Evolutionary conservation across 2,329 filamentous ascomycete species (phyloP).

Genomic region (Drechmeria coniospora): DNA sequence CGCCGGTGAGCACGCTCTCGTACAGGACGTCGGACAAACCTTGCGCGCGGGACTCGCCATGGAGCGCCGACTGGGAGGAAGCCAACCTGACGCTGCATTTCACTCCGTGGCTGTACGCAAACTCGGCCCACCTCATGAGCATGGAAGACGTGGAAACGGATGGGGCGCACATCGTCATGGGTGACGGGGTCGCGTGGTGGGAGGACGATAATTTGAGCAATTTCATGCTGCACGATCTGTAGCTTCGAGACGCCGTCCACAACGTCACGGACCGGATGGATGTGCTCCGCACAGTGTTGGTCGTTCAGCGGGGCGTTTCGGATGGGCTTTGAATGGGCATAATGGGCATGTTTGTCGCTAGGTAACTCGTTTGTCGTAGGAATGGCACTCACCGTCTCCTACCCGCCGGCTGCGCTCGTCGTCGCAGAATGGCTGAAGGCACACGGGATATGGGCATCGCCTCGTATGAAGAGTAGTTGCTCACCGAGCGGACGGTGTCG

Average conservation of each 20-base stretch:
- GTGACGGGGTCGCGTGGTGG: slow-evolving; percentile 22
- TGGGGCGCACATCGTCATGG: slow-evolving; percentile 12
- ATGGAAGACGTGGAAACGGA: slow-evolving; percentile 20
- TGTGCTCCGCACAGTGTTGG: no score
- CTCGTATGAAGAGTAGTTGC: no score
- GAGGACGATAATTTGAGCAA: slow-evolving; percentile 23
- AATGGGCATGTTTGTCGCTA: no score
- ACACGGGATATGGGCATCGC: no score
- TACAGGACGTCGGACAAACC: slow-evolving; percentile 14
- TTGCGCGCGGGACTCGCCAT: slow-evolving; percentile 9
- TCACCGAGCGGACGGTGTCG: no score
- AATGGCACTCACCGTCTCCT: no score
- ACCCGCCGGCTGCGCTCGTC: no score
- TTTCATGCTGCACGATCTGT: slow-evolving; percentile 23
- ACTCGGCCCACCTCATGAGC: slow-evolving; percentile 22
- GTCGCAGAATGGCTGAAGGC: no score
- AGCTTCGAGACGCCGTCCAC: slow-evolving; percentile 7
- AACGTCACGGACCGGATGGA: neutral
- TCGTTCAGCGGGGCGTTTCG: no score
- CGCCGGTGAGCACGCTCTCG: slow-evolving; percentile 24
- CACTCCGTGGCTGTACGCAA: slow-evolving; percentile 27
- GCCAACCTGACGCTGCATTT: slow-evolving; percentile 24
- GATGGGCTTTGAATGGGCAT: no score
- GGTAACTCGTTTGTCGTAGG: no score
- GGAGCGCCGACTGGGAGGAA: slow-evolving; percentile 13